These are phyloP conservation scores for Polygonum maritimum DNA, from an alignment of 148 eudicot species.

Conservation along the genomic window DNA sequence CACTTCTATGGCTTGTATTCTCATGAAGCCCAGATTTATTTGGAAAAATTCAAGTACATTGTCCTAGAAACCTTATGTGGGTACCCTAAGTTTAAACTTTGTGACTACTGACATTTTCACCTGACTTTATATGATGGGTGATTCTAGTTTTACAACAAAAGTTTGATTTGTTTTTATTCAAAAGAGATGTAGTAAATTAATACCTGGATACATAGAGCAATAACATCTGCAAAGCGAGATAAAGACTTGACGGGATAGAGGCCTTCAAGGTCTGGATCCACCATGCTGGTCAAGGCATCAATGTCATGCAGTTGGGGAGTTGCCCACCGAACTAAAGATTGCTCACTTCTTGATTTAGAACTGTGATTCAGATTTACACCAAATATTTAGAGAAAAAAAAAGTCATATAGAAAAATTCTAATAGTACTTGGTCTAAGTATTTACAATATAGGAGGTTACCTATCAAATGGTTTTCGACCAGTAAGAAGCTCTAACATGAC, in stretches of 20 bases:
- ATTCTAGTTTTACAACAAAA: background rate
- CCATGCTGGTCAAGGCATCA: conserved; percentile 67
- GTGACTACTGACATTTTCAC: background rate
- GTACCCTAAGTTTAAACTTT: background rate
- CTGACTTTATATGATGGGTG: background rate
- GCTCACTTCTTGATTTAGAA: conserved; percentile 54
- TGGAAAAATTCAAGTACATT: background rate
- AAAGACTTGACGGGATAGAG: conserved; percentile 68
- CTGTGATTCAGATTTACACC: conserved; percentile 19
- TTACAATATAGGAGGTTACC: conserved; percentile 25
- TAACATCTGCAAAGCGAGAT: conserved; percentile 66
- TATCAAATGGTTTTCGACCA: conserved; percentile 87
- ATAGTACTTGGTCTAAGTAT: background rate
- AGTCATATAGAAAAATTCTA: background rate
- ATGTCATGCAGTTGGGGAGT: conserved; percentile 81
- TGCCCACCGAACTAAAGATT: conserved; percentile 73
- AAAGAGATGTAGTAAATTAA: background rate
- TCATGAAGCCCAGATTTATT: no score
- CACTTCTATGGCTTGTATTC: no score
- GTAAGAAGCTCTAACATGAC: conserved; percentile 93
- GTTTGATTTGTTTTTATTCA: background rate
- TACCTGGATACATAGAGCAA: conserved; percentile 79
- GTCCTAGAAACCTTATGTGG: background rate
- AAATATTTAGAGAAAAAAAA: background rate
- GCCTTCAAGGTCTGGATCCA: conserved; percentile 59